phyloP scores from a whole-genome alignment of 2,329 filamentous ascomycete genomes.

The Fusarium chaquense region DNA sequence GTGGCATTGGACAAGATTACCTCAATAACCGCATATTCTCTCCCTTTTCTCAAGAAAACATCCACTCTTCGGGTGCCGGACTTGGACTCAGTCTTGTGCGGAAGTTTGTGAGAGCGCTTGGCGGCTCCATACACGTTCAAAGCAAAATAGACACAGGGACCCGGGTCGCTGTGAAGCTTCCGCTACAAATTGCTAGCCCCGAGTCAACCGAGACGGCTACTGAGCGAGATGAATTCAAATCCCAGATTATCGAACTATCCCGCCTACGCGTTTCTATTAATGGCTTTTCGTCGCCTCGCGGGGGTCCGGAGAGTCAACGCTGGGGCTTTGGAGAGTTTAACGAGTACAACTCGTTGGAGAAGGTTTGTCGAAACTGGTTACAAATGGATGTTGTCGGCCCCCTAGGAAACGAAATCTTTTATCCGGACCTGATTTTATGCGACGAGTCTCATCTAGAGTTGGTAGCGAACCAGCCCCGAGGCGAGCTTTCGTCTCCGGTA shows the following conservation, averaged over 20 bases:
- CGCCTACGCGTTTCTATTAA: constrained; percentile 46
- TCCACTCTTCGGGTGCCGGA: constrained; percentile 69
- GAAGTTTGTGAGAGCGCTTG: constrained; percentile 68
- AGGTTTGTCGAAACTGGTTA: constrained; percentile 27
- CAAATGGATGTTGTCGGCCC: constrained; percentile 30
- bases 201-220: constrained; percentile 4
- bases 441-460: constrained; percentile 17
- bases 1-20: constrained; percentile 73
- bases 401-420: neutral
- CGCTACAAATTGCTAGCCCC: constrained; percentile 35
- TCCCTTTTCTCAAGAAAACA: constrained; percentile 73
- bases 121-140: constrained; percentile 68
- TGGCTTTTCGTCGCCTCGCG: neutral
- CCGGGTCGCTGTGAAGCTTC: constrained; percentile 51
- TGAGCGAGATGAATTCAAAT: constrained; percentile 46
- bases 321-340: constrained; percentile 18
- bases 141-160: constrained; percentile 57
- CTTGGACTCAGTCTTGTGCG: constrained; percentile 75
- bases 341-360: constrained; percentile 12
- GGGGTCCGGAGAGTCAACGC: neutral
- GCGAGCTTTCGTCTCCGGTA: constrained; percentile 36
- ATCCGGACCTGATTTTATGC: constrained; percentile 49
- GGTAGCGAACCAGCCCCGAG: neutral
- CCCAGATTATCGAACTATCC: constrained; percentile 47
- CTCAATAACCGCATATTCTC: constrained; percentile 70